Evolutionary conservation across 139 green algal genomes (phyloP), one percentile per base, ranked within the genome.

Genomic region (Picochlorum sp.): DNA sequence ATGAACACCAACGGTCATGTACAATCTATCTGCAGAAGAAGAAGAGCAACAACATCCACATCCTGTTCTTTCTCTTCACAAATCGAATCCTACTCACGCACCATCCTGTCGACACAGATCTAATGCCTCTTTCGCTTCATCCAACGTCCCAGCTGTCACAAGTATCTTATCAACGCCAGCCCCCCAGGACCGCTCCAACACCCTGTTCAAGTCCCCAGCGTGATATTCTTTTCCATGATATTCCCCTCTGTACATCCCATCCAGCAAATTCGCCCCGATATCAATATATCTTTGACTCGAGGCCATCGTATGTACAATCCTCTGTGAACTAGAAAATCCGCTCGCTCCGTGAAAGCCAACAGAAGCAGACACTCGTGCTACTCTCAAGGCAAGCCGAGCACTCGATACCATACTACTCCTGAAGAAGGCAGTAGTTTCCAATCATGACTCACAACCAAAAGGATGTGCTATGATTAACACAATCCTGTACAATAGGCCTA

Each of bases 1-100:
- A 67, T 96, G 89, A 64, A 91, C 82, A 2, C 89, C 89, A n/a
- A 88, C 83, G 3, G 89, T 96, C 56, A 72, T 84, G 70, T 78
- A 94, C 20, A 96, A 73, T 18, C 79, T 73, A 38, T 26, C 47
- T 54, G 47, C 47, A 54, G 4, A 30, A 30, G 4, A 30, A 30
- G 28, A 30, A 30, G 0, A 30, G 5, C 2, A 52, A 21, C 1
- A 23, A 54, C 72, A 80, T 89, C 70, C 46, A 62, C 18, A 62
- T 62, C n/a, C 38, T 41, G 26, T 20, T 24, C 13, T 14, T 47
- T 4, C 38, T 56, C 9, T 21, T 30, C 28, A 65, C 21, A 56
- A n/a, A 16, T 18, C 16, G 3, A 49, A 28, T 56, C 6, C 63
- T n/a, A 71, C 49, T 2, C 54, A 21, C 47, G 16, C 11, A 54